These are phyloP conservation scores for Musa troglodytarum DNA, from an alignment of 176 grass and related monocot genomes.

Conservation along the genomic window DNA sequence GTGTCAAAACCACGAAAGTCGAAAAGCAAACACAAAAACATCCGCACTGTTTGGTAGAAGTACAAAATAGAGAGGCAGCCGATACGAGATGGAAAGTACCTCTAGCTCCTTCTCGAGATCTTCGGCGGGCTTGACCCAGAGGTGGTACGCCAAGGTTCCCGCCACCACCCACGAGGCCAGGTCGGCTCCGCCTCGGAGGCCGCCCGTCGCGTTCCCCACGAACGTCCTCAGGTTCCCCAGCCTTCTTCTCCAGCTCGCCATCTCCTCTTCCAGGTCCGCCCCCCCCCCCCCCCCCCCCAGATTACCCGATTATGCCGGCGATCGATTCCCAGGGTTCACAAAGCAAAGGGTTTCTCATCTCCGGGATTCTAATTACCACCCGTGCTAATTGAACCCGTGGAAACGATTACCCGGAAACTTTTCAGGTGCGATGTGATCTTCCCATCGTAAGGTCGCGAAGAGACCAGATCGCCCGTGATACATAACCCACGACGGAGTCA, in stretches of 20 bases:
- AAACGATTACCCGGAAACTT: too few relatives aligned
- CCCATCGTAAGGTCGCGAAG: too few relatives aligned
- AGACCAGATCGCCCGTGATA: too few relatives aligned
- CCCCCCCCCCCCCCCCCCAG: too few relatives aligned
- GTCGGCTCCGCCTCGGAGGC: conserved; percentile 77
- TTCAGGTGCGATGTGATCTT: too few relatives aligned
- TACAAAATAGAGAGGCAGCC: too few relatives aligned
- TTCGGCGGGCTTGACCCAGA: conserved; percentile 78
- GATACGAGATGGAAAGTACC: conserved; percentile 19
- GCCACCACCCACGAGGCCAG: conserved; percentile 83
- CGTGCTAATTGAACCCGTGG: too few relatives aligned
- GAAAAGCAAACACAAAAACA: too few relatives aligned
- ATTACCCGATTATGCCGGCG: conserved; percentile 4
- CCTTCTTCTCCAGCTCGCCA: conserved; percentile 16
- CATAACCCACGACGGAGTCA: too few relatives aligned
- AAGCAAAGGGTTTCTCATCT: neutral
- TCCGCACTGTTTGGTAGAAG: too few relatives aligned
- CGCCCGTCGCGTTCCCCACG: conserved; percentile 78
- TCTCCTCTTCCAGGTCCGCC: conserved; percentile 26
- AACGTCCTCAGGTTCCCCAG: conserved; percentile 70
- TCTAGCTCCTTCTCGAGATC: conserved; percentile 77
- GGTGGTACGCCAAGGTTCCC: conserved; percentile 88
- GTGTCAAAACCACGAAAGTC: neutral
- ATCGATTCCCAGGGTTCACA: neutral
- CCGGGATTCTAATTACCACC: neutral